Evolutionary conservation across 331 rosid species (phyloP), one percentile per base, ranked within the genome.

Genomic region (Saraca asoca): DNA sequence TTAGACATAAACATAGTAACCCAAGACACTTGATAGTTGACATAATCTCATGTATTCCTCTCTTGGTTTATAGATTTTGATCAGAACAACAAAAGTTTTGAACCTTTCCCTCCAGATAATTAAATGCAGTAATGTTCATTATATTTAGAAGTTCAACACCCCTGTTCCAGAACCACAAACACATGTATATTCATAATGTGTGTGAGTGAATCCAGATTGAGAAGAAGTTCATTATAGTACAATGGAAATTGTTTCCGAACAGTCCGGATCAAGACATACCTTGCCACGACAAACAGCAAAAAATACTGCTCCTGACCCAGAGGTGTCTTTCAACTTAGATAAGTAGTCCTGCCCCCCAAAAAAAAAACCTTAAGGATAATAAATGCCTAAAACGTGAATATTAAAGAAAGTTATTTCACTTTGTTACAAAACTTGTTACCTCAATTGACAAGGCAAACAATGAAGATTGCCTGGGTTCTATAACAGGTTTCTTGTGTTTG

Each of bases 281-380:
- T 93, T 93, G 64, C 98, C 98, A 12, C 96, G 96, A 79, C 98
- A 93, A 60, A 93, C 98, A 46, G 96, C 96, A 50, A 93, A 93
- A 78, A 93, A 93, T 34, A 87, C 81, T 64, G 96, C 98, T 79
- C 98, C 98, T 59, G 94, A 84, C 61, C 78, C 66, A 66, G 98
- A 84, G 78, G 80, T 73, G 70, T 90, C 95, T 78, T 89, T 84
- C 83, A 93, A 83, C 80, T 84, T 93, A 58, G 89, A 66, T 76
- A 85, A 81, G 79, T 87, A 93, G 72, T 93, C 98, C 96, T 93
- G 87, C 76, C 76, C 53, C 76, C 76, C 53, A 46, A 62, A 81
- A 71, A 55, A 56, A 43, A 7, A 65, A 20, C 43, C 59, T 79
- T 50, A 71, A n/a, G 71, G 42, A 64, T 42, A 52, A 34, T 33